phyloP scores from a whole-genome alignment of 2,329 filamentous ascomycete species.

The Amauroascus verrucosus region DNA sequence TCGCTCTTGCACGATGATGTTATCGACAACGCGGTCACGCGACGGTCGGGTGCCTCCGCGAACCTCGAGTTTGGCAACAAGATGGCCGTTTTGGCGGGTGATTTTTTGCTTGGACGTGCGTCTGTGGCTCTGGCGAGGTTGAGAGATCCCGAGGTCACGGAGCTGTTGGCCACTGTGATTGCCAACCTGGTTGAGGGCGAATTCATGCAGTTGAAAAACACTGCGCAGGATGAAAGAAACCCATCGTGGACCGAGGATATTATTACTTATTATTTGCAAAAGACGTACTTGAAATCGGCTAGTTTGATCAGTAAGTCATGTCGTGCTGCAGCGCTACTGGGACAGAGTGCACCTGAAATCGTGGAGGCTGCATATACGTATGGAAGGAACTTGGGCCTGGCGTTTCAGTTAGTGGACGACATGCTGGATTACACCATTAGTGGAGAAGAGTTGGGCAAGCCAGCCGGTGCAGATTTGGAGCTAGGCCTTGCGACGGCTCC shows the following conservation, averaged over 20 bases:
- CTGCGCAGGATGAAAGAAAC: constrained; percentile 71
- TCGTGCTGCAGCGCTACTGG: constrained; percentile 76
- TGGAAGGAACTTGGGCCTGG: constrained; percentile 83
- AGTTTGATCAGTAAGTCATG: constrained; percentile 95
- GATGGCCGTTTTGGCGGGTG: constrained; percentile 96
- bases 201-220: constrained; percentile 99
- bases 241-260: constrained; percentile 82
- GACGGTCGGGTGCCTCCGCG: constrained; percentile 74
- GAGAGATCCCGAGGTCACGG: constrained; percentile 85
- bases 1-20: constrained; percentile 97
- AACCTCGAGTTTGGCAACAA: constrained; percentile 98
- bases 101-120: constrained; percentile 84
- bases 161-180: constrained; percentile 90
- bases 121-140: constrained; percentile 87
- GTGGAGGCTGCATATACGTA: constrained; percentile 88
- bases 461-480: constrained; percentile 86
- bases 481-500: constrained; percentile 89
- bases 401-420: constrained; percentile 95
- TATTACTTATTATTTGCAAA: constrained; percentile 87
- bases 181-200: constrained; percentile 96
- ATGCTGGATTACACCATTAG: constrained; percentile 93
- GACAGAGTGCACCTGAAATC: constrained; percentile 62
- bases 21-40: constrained; percentile 80
- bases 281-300: constrained; percentile 96
- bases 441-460: constrained; percentile 79